These are phyloP conservation scores for Amylocystis lapponica DNA, from an alignment of 768 basidiomycete species.

Conservation along the genomic window DNA sequence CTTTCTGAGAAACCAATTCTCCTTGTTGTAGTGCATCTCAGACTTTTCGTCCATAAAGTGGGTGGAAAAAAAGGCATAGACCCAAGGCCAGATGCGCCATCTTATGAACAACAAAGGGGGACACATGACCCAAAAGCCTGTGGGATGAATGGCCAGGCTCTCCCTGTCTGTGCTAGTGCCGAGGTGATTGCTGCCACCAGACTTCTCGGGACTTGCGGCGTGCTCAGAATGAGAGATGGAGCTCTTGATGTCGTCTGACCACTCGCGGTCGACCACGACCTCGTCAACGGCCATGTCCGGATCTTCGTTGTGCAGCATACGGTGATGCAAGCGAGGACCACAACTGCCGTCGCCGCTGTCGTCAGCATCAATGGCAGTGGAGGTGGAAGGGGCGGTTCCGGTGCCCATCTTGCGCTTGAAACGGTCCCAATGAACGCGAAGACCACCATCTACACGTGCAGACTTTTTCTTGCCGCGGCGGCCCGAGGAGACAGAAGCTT, in stretches of 20 bases:
- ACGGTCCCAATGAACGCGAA: constrained; percentile 25
- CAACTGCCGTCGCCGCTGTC: constrained; percentile 32
- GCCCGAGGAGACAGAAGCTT: constrained; percentile 8
- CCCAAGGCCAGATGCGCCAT: constrained; percentile 51
- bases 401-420: constrained; percentile 28
- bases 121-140: constrained; percentile 32
- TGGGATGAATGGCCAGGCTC: constrained; percentile 26
- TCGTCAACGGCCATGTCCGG: constrained; percentile 51
- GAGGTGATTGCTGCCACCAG: constrained; percentile 35
- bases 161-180: constrained; percentile 34
- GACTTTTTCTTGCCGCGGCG: constrained; percentile 17
- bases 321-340: no score
- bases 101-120: constrained; percentile 39
- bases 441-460: constrained; percentile 19
- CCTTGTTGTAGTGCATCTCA: constrained; percentile 48
- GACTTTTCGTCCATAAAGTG: constrained; percentile 54
- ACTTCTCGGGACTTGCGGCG: constrained; percentile 42
- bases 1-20: constrained; percentile 71
- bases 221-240: constrained; percentile 49
- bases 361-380: constrained; percentile 37
- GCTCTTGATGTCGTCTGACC: constrained; percentile 55
- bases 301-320: constrained; percentile 23
- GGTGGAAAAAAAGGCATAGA: constrained; percentile 53
- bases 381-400: constrained; percentile 39
- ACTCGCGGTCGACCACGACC: constrained; percentile 69